Evolutionary conservation across 1,284 basidiomycete genomes (phyloP), one percentile per base, ranked within the genome.

Genomic region (Neolentinus lepideus): DNA sequence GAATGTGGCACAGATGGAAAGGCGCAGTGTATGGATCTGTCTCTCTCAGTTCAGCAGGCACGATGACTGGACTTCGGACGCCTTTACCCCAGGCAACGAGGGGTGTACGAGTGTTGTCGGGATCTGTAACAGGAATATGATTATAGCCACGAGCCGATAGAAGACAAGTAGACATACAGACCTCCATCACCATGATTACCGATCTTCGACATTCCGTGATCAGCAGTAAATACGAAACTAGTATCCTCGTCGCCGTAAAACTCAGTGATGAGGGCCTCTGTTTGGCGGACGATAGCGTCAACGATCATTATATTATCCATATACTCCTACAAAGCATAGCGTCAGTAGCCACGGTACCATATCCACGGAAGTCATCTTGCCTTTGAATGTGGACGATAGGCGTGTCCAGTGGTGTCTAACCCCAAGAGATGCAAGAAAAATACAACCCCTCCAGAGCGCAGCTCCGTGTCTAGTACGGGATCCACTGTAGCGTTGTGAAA

Each of bases 101-200:
- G 16, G 92, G 92, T 0, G 92, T 94, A 22, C 90, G 82, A 3
- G 92, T 94, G 62, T 89, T 93, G 67, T 94, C 91, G 0, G 91
- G 92, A 62, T 94, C 89, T 91, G 58, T 10, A 56, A 22, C 14
- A 56, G 54, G 55, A 36, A 58, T 10, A 50, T 21, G 56, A 46
- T 33, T 54, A 45, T 38, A 53, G 53, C 55, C 54, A 48, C 50
- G 27, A 54, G 51, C 31, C 29, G 51, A 52, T n/a, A 53, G 47
- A 53, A 25, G 54, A 27, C 21, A 47, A 26, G 54, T 22, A 36
- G 27, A 16, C 22, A 50, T 29, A 71, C 77, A 64, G 62, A 90
- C 88, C 85, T 27, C 92, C 92, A 63, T 95, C 92, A 2, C 92
- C 92, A 59, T 95, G 92, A 64, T 94, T 95, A 25, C 92, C 92